Percentiles rank a stretch among this genome's conserved stretches.
phyloP scores from a whole-genome alignment of 306 rosid species.

The Betula pendula region DNA sequence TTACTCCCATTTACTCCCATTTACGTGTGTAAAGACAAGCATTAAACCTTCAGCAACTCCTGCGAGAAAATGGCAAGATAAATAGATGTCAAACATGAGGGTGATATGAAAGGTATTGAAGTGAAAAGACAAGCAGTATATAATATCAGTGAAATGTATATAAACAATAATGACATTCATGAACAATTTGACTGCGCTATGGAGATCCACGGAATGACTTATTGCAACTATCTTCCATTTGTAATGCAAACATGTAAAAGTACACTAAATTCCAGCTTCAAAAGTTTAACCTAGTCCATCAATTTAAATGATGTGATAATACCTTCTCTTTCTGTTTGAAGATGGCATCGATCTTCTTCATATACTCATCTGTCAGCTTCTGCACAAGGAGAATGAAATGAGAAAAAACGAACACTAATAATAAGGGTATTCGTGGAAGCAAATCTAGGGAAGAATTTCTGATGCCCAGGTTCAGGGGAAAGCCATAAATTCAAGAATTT shows the following conservation, averaged over 20 bases:
- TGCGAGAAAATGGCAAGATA: slow-evolving; percentile 41
- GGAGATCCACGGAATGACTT: neutral
- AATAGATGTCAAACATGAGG: slow-evolving; percentile 21
- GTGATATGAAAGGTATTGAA: slow-evolving; percentile 11
- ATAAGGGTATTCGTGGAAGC: neutral
- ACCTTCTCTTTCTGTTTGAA: slow-evolving; percentile 95
- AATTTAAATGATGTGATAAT: neutral
- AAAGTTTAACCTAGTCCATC: neutral
- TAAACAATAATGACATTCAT: neutral
- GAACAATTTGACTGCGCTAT: neutral
- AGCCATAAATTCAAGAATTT: neutral
- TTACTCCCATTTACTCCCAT: slow-evolving; percentile 21
- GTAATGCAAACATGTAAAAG: neutral
- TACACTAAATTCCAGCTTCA: neutral
- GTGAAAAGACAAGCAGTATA: slow-evolving; percentile 2
- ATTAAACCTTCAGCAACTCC: slow-evolving; percentile 88
- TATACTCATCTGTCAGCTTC: slow-evolving; percentile 85
- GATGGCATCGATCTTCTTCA: slow-evolving; percentile 77
- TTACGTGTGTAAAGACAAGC: slow-evolving; percentile 32
- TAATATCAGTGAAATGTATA: neutral
- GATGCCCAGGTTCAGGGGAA: neutral
- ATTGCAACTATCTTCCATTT: neutral
- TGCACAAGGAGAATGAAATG: slow-evolving; percentile 36
- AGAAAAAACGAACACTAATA: slow-evolving; percentile 1
- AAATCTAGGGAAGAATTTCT: neutral